A percentile compares a stretch with the other conserved stretches of the same genome.
Evolutionary conservation across 805 yeast species (phyloP).

Genomic region (Wickerhamiella lipophila): DNA sequence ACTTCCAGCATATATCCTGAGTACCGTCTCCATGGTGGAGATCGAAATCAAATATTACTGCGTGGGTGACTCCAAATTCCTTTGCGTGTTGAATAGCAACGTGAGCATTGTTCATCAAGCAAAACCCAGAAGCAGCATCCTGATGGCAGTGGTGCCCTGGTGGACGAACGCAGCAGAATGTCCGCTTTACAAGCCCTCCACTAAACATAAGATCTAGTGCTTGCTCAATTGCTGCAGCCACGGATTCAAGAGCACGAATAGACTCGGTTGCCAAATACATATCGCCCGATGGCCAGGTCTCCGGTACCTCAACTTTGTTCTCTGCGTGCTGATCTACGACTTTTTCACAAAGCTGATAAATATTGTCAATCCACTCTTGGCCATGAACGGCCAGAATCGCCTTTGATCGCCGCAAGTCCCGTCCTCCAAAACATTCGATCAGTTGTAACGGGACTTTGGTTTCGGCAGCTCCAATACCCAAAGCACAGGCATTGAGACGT

Average conservation of each 20-base stretch:
- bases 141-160: conserved; percentile 86
- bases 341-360: conserved; percentile 45
- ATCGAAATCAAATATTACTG: conserved; percentile 70
- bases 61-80: conserved; percentile 58
- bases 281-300: conserved; percentile 72
- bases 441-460: conserved; percentile 42
- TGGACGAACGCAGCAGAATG: conserved; percentile 61
- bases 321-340: conserved; percentile 42
- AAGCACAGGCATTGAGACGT: conserved; percentile 57
- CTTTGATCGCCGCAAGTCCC: conserved; percentile 30
- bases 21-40: conserved; percentile 85
- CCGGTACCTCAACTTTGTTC: conserved; percentile 61
- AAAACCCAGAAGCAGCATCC: conserved; percentile 73
- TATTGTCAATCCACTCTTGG: conserved; percentile 50
- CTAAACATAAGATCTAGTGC: conserved; percentile 47
- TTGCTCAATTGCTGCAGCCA: conserved; percentile 59
- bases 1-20: conserved; percentile 74
- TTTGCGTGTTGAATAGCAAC: conserved; percentile 68
- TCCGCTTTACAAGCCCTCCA: conserved; percentile 25
- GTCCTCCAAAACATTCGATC: conserved; percentile 26
- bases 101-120: conserved; percentile 69
- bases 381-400: conserved; percentile 68
- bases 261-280: conserved; percentile 59
- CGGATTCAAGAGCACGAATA: conserved; percentile 60
- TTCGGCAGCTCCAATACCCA: conserved; percentile 66